These are phyloP conservation scores for Thelonectria discophora DNA, from an alignment of 2,329 filamentous ascomycete species.

Conservation along the genomic window DNA sequence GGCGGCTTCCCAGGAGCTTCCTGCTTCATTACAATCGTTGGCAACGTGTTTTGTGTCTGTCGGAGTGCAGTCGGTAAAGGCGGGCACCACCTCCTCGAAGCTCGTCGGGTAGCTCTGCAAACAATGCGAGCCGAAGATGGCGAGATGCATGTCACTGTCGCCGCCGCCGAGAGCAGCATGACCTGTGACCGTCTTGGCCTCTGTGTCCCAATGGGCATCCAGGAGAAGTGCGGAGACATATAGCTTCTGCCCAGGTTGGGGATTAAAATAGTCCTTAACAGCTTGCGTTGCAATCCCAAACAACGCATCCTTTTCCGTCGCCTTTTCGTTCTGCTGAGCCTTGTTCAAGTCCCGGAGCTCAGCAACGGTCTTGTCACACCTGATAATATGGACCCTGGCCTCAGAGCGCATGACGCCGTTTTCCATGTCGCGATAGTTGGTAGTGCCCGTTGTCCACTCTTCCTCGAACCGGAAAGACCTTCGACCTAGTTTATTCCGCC, in stretches of 20 bases:
- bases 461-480: conserved; percentile 92
- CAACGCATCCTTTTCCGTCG: conserved; percentile 75
- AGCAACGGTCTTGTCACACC: conserved; percentile 81
- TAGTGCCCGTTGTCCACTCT: conserved; percentile 87
- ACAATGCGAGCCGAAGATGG: conserved; percentile 91
- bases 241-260: conserved; percentile 78
- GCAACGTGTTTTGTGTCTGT: conserved; percentile 83
- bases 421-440: conserved; percentile 78
- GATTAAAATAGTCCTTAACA: conserved; percentile 79
- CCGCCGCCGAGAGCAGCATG: conserved; percentile 86
- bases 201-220: conserved; percentile 87
- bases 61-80: conserved; percentile 89
- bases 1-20: conserved; percentile 94
- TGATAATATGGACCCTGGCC: conserved; percentile 87
- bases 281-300: conserved; percentile 82
- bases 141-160: conserved; percentile 78
- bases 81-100: conserved; percentile 88
- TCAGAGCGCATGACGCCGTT: conserved; percentile 84
- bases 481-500: conserved; percentile 83
- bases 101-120: conserved; percentile 89
- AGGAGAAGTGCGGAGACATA: conserved; percentile 89
- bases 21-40: conserved; percentile 87
- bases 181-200: conserved; percentile 73
- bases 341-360: conserved; percentile 82
- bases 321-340: conserved; percentile 79